Percentiles rank a stretch among this genome's conserved stretches.
Evolutionary conservation across 495 filamentous ascomycete species (phyloP).

Genomic region (Penicillium lagena): DNA sequence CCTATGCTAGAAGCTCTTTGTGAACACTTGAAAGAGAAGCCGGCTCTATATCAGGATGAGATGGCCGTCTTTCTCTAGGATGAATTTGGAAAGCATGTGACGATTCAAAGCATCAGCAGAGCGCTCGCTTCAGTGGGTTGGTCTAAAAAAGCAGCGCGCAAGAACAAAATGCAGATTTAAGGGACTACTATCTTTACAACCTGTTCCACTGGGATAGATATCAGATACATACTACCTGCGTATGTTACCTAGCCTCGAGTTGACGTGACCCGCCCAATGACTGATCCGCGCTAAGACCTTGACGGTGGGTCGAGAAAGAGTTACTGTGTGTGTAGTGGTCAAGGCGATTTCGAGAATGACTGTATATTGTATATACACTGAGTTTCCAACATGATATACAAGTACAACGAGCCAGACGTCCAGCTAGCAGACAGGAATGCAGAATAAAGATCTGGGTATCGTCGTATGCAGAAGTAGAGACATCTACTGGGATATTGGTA

Average conservation of each 20-base stretch:
- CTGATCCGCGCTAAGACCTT: no score
- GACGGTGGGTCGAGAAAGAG: no score
- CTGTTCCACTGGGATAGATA: no score
- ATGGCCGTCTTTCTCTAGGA: conserved; percentile 25
- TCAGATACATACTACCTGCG: no score
- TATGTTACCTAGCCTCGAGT: no score
- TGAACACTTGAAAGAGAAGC: conserved; percentile 15
- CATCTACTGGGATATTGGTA: neutral
- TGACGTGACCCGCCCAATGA: no score
- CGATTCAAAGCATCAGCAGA: conserved; percentile 14
- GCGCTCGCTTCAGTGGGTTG: conserved; percentile 15
- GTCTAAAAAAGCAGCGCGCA: conserved; percentile 24
- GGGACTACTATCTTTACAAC: conserved; percentile 26
- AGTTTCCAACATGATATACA: neutral
- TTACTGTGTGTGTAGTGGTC: no score
- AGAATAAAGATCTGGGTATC: conserved; percentile 14
- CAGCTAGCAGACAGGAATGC: neutral
- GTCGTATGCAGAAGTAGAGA: conserved; percentile 9
- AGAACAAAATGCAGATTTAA: conserved; percentile 24
- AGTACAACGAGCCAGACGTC: conserved; percentile 1
- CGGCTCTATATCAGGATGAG: conserved; percentile 16
- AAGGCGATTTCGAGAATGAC: no score
- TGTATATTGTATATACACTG: neutral
- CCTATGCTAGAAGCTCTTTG: conserved; percentile 23
- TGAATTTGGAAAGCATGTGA: conserved; percentile 21